phyloP scores from a whole-genome alignment of 805 yeast species.

The Candida suzukii region DNA sequence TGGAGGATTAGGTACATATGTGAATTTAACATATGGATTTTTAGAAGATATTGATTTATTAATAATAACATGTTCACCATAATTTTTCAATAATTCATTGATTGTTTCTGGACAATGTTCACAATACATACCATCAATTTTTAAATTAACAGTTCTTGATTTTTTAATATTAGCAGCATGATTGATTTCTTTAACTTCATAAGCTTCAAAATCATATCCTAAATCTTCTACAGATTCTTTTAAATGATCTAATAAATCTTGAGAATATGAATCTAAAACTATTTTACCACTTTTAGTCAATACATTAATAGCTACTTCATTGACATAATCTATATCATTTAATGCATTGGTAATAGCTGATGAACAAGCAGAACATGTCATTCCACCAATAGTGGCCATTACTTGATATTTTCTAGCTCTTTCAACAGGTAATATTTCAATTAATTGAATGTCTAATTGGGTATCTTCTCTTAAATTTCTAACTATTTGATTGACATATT shows the following conservation, averaged over 20 bases:
- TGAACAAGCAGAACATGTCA: slow-evolving; percentile 66
- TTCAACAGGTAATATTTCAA: slow-evolving; percentile 55
- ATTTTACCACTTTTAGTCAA: slow-evolving; percentile 61
- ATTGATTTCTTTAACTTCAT: slow-evolving; percentile 36
- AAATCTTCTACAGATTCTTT: slow-evolving; percentile 51
- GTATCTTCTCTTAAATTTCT: slow-evolving; percentile 38
- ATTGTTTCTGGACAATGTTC: slow-evolving; percentile 59
- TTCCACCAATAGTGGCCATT: slow-evolving; percentile 62
- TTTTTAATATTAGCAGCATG: slow-evolving; percentile 40
- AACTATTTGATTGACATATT: slow-evolving; percentile 41
- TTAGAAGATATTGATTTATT: slow-evolving; percentile 48
- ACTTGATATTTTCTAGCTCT: slow-evolving; percentile 42
- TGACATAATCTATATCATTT: slow-evolving; percentile 41
- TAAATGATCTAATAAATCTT: slow-evolving; percentile 30
- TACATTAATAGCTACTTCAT: slow-evolving; percentile 45
- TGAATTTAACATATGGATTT: slow-evolving; percentile 54
- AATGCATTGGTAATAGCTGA: slow-evolving; percentile 44
- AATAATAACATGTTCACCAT: slow-evolving; percentile 51
- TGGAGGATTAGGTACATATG: slow-evolving; percentile 55
- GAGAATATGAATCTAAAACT: slow-evolving; percentile 37
- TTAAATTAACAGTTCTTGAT: slow-evolving; percentile 51
- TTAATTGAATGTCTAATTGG: slow-evolving; percentile 42
- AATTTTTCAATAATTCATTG: slow-evolving; percentile 38
- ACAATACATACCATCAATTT: slow-evolving; percentile 63
- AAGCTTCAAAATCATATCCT: slow-evolving; percentile 55